A percentile compares a stretch with the other conserved stretches of the same genome.
These are phyloP conservation scores for Elaeagnus macrophylla DNA, from an alignment of 306 rosid species.

Conservation along the genomic window DNA sequence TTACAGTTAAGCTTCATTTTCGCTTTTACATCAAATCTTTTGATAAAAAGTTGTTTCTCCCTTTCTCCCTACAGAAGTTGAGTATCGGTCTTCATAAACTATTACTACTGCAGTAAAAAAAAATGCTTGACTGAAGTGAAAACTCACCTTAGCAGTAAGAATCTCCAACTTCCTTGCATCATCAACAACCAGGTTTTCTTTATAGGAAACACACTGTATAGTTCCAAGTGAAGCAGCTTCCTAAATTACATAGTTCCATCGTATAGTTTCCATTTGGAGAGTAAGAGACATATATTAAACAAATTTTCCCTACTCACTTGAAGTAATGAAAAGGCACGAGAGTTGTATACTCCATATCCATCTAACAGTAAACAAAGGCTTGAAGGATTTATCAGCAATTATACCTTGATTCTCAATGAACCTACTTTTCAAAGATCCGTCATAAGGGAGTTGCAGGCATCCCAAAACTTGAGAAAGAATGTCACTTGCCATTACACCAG, in stretches of 20 bases:
- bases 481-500: constrained; percentile 22
- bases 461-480: no score
- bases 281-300: neutral
- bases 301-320: constrained; percentile 55
- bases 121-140: constrained; percentile 1
- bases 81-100: constrained; percentile 13
- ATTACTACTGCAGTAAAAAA: constrained; percentile 5
- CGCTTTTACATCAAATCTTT: no score
- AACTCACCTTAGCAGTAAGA: constrained; percentile 75
- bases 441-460: no score
- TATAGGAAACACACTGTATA: constrained; percentile 66
- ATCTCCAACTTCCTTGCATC: constrained; percentile 54
- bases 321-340: constrained; percentile 76
- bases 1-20: no score
- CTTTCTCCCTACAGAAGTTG: no score
- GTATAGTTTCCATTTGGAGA: neutral
- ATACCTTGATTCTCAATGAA: no score
- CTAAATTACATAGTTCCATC: constrained; percentile 29
- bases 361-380: constrained; percentile 46
- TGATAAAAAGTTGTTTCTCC: no score
- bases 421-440: no score
- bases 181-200: constrained; percentile 56
- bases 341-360: constrained; percentile 92
- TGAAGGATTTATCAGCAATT: no score
- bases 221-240: constrained; percentile 91